Evolutionary conservation across 2,329 filamentous ascomycete species (phyloP), one percentile per base, ranked within the genome.

Genomic region (Leptographium wingfieldii): DNA sequence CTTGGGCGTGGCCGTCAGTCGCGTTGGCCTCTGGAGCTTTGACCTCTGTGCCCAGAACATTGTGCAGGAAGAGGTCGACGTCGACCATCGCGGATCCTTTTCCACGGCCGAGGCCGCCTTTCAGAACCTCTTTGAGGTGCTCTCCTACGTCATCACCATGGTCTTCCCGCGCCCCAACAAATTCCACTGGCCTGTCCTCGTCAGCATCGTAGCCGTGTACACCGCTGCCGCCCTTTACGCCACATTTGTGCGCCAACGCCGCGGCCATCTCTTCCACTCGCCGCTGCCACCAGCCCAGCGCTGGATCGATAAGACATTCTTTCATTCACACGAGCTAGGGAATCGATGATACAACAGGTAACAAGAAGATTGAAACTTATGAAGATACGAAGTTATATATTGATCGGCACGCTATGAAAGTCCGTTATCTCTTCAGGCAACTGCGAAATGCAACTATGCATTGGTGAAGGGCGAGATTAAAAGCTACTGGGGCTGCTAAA

Each of bases 41-140:
- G 84, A 86, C 65, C 68, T 86, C 1, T 83, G 77, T 14, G 77
- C 75, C 1, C 83, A 87, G 66, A 74, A 77, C 33, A 78, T 86
- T 35, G 74, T 86, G 0, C 84, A 87, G 67, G 80, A 85, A 81
- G 77, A 80, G 59, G 77, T 85, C 25, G 74, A 80, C 49, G 71
- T 74, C 19, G 70, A 75, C n/a, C 69, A 75, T 48, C 80, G 88
- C n/a, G 87, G 85, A 1, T 73, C 77, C 0, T 91, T 92, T 65
- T 90, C 86, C 0, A 75, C 85, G 0, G 78, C 83, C 9, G 88
- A 92, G 69, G 79, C 83, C 10, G 78, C 83, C 0, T 76, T 84
- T 48, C 87, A 91, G 68, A 90, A 84, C 62, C 64, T 80, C 0
- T 90, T 89, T 62, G 87, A 91, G 69, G 76, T 90, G 55, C 69